Conservation (phyloP, 148 eudicot species). For the Chenopodium suecicum region DNA sequence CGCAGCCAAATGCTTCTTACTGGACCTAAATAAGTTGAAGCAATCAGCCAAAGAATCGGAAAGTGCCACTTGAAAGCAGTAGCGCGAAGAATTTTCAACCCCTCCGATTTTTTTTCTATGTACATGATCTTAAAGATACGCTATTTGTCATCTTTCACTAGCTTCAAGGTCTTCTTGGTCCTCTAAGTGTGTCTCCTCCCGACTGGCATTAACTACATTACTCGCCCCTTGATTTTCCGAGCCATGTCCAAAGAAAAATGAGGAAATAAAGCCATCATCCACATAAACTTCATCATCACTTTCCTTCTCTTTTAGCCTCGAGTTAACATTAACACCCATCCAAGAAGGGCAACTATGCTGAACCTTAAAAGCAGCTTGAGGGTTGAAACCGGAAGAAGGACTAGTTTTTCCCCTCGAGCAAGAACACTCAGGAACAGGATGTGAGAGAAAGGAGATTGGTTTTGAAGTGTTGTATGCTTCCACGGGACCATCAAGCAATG, state of each 20-base stretch:
- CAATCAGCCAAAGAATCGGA: slow-evolving; percentile 6
- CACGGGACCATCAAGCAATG: slow-evolving; percentile 46
- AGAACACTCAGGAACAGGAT: slow-evolving; percentile 80
- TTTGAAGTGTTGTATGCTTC: slow-evolving; percentile 45
- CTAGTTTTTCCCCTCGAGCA: slow-evolving; percentile 39
- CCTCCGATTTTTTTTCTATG: slow-evolving; percentile 12
- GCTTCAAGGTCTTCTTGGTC: slow-evolving; percentile 86
- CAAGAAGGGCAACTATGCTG: slow-evolving; percentile 61
- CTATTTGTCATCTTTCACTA: slow-evolving; percentile 49
- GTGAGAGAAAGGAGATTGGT: slow-evolving; percentile 64
- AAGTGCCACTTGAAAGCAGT: neutral
- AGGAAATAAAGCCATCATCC: slow-evolving; percentile 45
- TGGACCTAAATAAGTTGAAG: neutral
- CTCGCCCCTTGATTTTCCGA: slow-evolving; percentile 37
- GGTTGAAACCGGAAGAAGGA: slow-evolving; percentile 25
- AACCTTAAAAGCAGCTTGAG: slow-evolving; percentile 40
- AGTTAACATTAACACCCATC: slow-evolving; percentile 36
- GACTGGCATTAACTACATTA: slow-evolving; percentile 33
- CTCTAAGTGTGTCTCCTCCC: slow-evolving; percentile 70
- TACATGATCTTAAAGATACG: slow-evolving; percentile 16
- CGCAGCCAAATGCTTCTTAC: slow-evolving; percentile 16
- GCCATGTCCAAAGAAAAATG: slow-evolving; percentile 45
- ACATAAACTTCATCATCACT: slow-evolving; percentile 57
- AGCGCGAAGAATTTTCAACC: slow-evolving; percentile 8
- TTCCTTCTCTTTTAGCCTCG: slow-evolving; percentile 42